A percentile compares a stretch with the other conserved stretches of the same genome.
These are phyloP conservation scores for Carallia brachiata DNA, from an alignment of 345 rosid species.

Conservation along the genomic window DNA sequence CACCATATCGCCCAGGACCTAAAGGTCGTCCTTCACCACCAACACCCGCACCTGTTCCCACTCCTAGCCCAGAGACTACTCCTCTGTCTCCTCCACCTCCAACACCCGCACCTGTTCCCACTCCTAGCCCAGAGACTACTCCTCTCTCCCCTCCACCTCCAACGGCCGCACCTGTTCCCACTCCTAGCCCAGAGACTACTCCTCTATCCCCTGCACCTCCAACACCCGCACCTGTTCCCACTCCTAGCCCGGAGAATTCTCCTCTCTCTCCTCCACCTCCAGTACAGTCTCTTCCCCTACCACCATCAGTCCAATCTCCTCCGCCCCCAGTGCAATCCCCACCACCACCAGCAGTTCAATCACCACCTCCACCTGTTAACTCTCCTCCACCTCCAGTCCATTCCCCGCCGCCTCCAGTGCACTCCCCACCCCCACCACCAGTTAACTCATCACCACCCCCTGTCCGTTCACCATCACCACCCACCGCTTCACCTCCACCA, in stretches of 20 bases:
- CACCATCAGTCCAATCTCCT: slow-evolving; percentile 19
- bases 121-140: background rate
- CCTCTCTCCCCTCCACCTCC: background rate
- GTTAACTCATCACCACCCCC: slow-evolving; percentile 25
- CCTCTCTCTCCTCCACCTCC: slow-evolving; percentile 13
- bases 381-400: slow-evolving; percentile 20
- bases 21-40: background rate
- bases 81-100: too few relatives aligned
- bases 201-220: too few relatives aligned
- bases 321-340: slow-evolving; percentile 28
- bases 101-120: too few relatives aligned
- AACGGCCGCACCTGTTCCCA: slow-evolving; percentile 20
- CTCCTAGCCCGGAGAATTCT: background rate
- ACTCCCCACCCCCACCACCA: slow-evolving; percentile 26
- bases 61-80: too few relatives aligned
- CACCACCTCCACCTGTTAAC: slow-evolving; percentile 23
- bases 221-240: too few relatives aligned
- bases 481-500: slow-evolving; percentile 20
- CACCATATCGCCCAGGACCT: background rate
- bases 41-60: slow-evolving; percentile 21
- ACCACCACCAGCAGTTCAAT: slow-evolving; percentile 14
- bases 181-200: too few relatives aligned
- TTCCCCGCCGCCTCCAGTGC: slow-evolving; percentile 24
- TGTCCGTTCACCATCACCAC: background rate
- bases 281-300: slow-evolving; percentile 23